Percentiles rank a stretch among this genome's conserved stretches.
phyloP scores from a whole-genome alignment of 2,329 filamentous ascomycete species.

The Claviceps lovelessii region DNA sequence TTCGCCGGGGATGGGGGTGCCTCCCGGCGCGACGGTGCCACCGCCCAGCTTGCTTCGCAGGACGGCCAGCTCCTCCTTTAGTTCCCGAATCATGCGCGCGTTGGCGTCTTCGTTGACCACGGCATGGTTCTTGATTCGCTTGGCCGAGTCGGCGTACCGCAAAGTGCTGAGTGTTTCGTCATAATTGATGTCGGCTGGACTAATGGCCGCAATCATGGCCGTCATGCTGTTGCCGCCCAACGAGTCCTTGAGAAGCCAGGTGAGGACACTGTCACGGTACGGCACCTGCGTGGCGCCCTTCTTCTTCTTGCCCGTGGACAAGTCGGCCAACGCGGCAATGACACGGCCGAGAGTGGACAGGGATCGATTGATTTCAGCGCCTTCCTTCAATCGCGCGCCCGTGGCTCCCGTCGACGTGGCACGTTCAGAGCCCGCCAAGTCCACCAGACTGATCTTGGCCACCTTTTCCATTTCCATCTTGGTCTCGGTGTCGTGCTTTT shows the following conservation, averaged over 20 bases:
- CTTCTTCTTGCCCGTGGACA: slow-evolving; percentile 75
- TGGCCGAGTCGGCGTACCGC: slow-evolving; percentile 91
- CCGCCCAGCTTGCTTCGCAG: slow-evolving; percentile 73
- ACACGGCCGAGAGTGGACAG: slow-evolving; percentile 93
- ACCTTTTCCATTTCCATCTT: slow-evolving; percentile 97
- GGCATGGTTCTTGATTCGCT: slow-evolving; percentile 99
- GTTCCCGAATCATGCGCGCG: slow-evolving; percentile 92
- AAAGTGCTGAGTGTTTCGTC: slow-evolving; percentile 94
- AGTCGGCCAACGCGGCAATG: slow-evolving; percentile 85
- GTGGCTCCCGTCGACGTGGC: slow-evolving; percentile 95
- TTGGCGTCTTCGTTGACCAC: slow-evolving; percentile 99
- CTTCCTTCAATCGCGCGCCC: slow-evolving; percentile 87
- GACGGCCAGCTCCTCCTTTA: slow-evolving; percentile 85
- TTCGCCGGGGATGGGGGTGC: slow-evolving; percentile 43
- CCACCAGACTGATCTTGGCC: slow-evolving; percentile 93
- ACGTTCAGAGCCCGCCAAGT: slow-evolving; percentile 93
- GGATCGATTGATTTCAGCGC: slow-evolving; percentile 95
- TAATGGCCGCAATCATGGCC: slow-evolving; percentile 98
- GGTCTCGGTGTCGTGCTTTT: slow-evolving; percentile 77
- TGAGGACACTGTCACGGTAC: slow-evolving; percentile 91
- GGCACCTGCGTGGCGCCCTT: slow-evolving; percentile 65
- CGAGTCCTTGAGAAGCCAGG: slow-evolving; percentile 94
- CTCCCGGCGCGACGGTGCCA: slow-evolving; percentile 31
- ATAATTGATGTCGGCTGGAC: slow-evolving; percentile 96
- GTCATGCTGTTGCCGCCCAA: slow-evolving; percentile 98